A percentile compares a stretch with the other conserved stretches of the same genome.
phyloP scores from a whole-genome alignment of 2,329 filamentous ascomycete genomes.

The Stenocarpella maydis region DNA sequence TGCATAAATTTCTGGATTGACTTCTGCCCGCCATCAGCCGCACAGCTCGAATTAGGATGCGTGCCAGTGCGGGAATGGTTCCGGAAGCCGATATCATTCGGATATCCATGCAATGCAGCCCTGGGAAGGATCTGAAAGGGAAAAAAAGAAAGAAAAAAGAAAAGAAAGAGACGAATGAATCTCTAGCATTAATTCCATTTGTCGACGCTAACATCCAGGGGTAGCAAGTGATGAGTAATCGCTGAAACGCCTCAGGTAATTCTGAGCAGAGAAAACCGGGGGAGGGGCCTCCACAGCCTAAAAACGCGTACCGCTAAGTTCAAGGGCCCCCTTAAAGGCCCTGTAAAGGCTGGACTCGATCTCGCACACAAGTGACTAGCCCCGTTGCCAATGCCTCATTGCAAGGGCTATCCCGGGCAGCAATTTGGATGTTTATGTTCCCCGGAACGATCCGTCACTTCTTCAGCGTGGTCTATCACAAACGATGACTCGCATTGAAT shows the following conservation, averaged over 20 bases:
- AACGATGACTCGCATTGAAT: conserved; percentile 1
- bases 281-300: too few species aligned
- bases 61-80: neutral
- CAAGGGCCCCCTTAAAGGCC: neutral
- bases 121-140: too few species aligned
- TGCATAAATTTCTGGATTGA: neutral
- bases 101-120: neutral
- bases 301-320: too few species aligned
- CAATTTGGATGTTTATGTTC: neutral
- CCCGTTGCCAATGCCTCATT: neutral
- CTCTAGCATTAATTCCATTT: neutral
- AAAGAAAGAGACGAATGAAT: neutral
- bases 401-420: neutral
- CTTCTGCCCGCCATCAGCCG: neutral
- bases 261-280: too few species aligned
- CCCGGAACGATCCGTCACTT: neutral
- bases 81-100: neutral
- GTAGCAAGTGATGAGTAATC: conserved; percentile 1
- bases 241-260: neutral
- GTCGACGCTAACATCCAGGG: neutral
- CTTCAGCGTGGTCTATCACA: conserved; percentile 5
- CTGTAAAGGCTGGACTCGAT: neutral
- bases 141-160: neutral
- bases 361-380: neutral
- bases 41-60: neutral